These are phyloP conservation scores for Sindora glabra DNA, from an alignment of 306 rosid genomes.

Conservation along the genomic window DNA sequence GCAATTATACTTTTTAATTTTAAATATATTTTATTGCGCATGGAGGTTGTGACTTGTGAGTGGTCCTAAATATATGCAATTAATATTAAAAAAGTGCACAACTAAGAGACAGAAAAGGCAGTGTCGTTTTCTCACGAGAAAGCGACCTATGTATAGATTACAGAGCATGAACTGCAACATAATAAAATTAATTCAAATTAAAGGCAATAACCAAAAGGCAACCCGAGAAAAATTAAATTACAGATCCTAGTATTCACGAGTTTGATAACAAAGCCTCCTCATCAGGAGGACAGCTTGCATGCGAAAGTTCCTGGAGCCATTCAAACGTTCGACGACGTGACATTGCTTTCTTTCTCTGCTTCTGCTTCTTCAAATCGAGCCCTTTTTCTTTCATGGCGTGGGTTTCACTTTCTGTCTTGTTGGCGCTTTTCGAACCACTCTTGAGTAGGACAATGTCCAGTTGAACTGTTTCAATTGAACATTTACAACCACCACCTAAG, in stretches of 20 bases:
- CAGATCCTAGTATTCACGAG: constrained; percentile 1
- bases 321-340: constrained; percentile 75
- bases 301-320: constrained; percentile 63
- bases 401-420: constrained; percentile 25
- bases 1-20: too few relatives aligned
- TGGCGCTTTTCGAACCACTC: constrained; percentile 12
- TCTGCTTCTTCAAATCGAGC: constrained; percentile 30
- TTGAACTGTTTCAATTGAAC: constrained; percentile 44
- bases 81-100: neutral
- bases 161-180: constrained; percentile 21
- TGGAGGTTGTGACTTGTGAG: too few relatives aligned
- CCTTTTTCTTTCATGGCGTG: constrained; percentile 46
- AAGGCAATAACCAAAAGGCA: constrained; percentile 20
- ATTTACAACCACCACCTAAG: constrained; percentile 66
- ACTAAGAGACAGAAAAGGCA: neutral
- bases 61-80: neutral
- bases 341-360: constrained; percentile 47
- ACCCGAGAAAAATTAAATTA: constrained; percentile 3
- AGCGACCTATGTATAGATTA: constrained; percentile 23
- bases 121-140: constrained; percentile 23
- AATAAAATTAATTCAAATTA: constrained; percentile 37
- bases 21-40: too few relatives aligned
- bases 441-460: constrained; percentile 19
- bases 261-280: constrained; percentile 28
- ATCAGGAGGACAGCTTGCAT: constrained; percentile 33